phyloP scores from a whole-genome alignment of 495 filamentous ascomycete species.

The Articulospora tetracladia region DNA sequence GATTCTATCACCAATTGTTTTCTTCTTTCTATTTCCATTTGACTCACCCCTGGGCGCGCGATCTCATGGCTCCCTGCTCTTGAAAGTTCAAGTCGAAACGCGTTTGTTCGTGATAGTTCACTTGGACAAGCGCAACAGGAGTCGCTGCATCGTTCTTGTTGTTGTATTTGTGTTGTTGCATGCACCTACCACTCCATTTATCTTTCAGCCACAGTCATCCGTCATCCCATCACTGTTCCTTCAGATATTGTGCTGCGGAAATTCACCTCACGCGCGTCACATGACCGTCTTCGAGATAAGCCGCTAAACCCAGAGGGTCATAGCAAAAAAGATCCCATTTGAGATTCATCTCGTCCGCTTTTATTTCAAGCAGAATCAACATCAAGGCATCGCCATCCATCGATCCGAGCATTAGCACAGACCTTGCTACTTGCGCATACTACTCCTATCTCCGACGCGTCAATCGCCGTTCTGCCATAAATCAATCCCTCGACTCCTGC shows the following conservation, averaged over 20 bases:
- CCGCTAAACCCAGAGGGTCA: too few species aligned
- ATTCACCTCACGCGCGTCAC: too few species aligned
- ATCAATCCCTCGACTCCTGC: background rate
- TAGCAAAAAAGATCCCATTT: too few species aligned
- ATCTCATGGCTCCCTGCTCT: conserved; percentile 19
- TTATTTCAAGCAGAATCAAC: too few species aligned
- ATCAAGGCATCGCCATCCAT: conserved; percentile 19
- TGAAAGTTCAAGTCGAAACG: background rate
- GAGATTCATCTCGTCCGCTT: too few species aligned
- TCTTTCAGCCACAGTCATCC: too few species aligned
- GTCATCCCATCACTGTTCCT: too few species aligned
- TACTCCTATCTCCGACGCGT: conserved; percentile 15
- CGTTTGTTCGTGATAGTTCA: background rate
- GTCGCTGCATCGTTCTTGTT: background rate
- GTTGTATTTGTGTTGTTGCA: background rate
- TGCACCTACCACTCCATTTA: background rate
- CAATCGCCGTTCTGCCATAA: background rate
- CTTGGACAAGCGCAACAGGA: background rate
- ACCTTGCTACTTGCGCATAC: conserved; percentile 12
- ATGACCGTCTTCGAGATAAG: too few species aligned
- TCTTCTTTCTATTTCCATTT: background rate
- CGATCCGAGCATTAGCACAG: background rate
- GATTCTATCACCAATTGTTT: conserved; percentile 5
- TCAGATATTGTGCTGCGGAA: too few species aligned
- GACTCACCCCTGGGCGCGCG: background rate